Base-by-base conservation (phyloP, 176 grass and related monocot genomes). In the Aegilops tauschii region DNA sequence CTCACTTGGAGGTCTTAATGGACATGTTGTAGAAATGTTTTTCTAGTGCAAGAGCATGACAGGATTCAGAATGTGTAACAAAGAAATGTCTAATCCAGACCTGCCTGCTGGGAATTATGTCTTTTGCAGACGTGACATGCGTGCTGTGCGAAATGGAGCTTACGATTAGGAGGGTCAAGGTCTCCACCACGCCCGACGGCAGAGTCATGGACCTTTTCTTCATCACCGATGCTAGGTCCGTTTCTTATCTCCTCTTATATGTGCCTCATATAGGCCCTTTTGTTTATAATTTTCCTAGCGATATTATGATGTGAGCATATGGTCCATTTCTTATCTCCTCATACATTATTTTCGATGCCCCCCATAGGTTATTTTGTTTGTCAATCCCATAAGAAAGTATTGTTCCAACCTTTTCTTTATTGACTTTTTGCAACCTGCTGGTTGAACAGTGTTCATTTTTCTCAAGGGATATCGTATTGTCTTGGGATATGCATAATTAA, bases 151-250 rank as follows among this genome's bases (percentile, higher is more conserved):
- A 92, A 66, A 79, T 97, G 69, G 92, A 97, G 42, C 86, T 97
- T 79, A 94, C 92, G 29, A 94, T 97, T 47, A 67, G 86, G 86
- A 94, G 88, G 87, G 90, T 97, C 44, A 97, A 97, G 76, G 95
- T 97, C 36, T 97, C 92, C 16, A 97, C 95, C 71, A 97, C 90
- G 1, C 95, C 95, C 30, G 95, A 97, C 39, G 95, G 95, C 4
- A 87, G 84, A 80, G 92, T 92, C 29, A 62, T 97, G 9, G 92
- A 97, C 72, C 92, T 97, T 83, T 97, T 97, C 86, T 97, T 97
- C 78, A 89, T 97, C 79, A 97, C 92, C 12, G 92, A 97, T 66
- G 78, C 88, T 39, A 97, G 82, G 95, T 97, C 6, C 28, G 50
- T 84, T 73, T 70, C 61, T 90, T 45, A 82, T 74, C 65, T 74